Conservation (phyloP, 2,329 filamentous ascomycete species). For the Fusarium transvaalense region DNA sequence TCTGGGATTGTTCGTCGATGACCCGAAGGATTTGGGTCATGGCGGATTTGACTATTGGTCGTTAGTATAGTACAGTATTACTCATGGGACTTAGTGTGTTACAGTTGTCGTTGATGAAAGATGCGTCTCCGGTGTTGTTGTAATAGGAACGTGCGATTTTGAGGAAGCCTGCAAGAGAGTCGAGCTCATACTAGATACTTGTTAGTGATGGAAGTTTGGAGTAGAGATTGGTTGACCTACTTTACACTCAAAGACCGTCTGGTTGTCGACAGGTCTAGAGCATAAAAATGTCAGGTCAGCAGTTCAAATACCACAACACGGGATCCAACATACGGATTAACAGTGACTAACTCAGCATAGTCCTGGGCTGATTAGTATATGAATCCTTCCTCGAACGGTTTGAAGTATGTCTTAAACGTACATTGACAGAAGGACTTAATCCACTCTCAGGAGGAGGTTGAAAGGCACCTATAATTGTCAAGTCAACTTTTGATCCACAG, state of each 20-base stretch:
- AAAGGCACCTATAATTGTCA: neutral
- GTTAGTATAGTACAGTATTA: accelerated
- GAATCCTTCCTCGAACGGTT: too few relatives aligned
- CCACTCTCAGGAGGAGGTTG: slow-evolving; percentile 29
- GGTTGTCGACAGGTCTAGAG: slow-evolving; percentile 21
- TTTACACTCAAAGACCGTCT: slow-evolving; percentile 31
- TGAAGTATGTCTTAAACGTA: neutral
- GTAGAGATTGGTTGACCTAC: neutral
- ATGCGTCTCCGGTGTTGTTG: slow-evolving; percentile 12
- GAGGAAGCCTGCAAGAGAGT: slow-evolving; percentile 27
- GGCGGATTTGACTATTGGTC: neutral
- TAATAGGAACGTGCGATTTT: slow-evolving; percentile 30
- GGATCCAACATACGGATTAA: slow-evolving; percentile 1
- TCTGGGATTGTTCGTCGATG: slow-evolving; percentile 24
- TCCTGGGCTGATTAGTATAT: slow-evolving; percentile 4
- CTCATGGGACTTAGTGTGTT: accelerated
- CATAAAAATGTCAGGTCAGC: neutral
- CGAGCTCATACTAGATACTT: slow-evolving; percentile 10
- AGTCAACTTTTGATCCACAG: neutral
- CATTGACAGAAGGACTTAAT: slow-evolving; percentile 17
- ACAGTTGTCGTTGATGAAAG: slow-evolving; percentile 31
- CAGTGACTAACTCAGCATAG: slow-evolving; percentile 15
- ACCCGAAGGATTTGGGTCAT: slow-evolving; percentile 23
- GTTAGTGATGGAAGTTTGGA: neutral
- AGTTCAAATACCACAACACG: accelerated